A percentile compares a stretch with the other conserved stretches of the same genome.
These are phyloP conservation scores for Phytophthora pisi DNA, from an alignment of 352 stramenopile genomes.

Conservation along the genomic window DNA sequence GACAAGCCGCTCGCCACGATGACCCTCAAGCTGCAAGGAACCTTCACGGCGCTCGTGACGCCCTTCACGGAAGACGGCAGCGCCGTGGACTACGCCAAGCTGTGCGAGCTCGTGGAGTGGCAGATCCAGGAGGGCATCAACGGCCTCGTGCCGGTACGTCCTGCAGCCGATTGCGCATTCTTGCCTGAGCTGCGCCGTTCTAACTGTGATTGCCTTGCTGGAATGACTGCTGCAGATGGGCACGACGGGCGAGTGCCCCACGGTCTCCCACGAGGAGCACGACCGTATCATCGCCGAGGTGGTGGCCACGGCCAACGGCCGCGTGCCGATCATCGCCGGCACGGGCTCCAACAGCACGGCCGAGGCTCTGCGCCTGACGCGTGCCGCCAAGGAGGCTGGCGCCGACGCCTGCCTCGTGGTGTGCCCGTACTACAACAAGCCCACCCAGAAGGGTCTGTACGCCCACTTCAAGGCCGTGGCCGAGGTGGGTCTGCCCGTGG, in stretches of 20 bases:
- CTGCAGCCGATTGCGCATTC: background rate
- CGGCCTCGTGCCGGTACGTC: conserved; percentile 93
- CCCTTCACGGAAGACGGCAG: conserved; percentile 93
- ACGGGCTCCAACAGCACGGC: conserved; percentile 95
- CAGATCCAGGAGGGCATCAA: conserved; percentile 96
- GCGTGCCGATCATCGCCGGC: conserved; percentile 95
- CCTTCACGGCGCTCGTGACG: conserved; percentile 95
- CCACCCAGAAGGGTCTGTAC: conserved; percentile 95
- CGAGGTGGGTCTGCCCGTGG: conserved; percentile 90
- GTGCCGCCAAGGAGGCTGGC: conserved; percentile 91
- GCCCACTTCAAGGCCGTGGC: conserved; percentile 94
- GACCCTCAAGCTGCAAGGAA: conserved; percentile 71
- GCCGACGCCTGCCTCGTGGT: conserved; percentile 96
- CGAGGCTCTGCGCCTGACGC: conserved; percentile 86
- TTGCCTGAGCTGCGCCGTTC: background rate
- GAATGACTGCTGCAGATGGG: conserved; percentile 72
- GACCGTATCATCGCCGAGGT: conserved; percentile 94
- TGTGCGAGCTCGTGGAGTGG: conserved; percentile 91
- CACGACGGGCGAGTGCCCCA: conserved; percentile 97
- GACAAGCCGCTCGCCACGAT: conserved; percentile 37
- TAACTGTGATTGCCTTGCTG: conserved; percentile 9
- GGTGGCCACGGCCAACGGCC: conserved; percentile 74
- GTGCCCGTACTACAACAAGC: conserved; percentile 99
- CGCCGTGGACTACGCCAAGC: conserved; percentile 93
- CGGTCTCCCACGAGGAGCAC: conserved; percentile 95